Evolutionary conservation across 2,329 filamentous ascomycete species (phyloP), one percentile per base, ranked within the genome.

Genomic region (Aquanectria penicillioides): DNA sequence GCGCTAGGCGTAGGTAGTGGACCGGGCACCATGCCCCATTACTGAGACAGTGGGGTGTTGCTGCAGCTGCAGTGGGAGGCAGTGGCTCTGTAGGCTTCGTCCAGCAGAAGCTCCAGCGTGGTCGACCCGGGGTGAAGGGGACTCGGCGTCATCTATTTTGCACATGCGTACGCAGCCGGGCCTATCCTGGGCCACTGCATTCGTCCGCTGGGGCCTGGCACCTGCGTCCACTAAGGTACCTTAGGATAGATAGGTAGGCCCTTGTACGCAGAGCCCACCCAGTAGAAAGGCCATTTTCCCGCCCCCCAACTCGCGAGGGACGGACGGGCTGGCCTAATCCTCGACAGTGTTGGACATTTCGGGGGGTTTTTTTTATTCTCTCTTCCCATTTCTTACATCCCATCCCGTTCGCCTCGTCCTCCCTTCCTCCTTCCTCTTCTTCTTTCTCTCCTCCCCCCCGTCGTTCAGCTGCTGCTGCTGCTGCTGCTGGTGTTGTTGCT

Each of bases 151-250:
- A 46, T 62, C 31, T 23, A 37, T 49, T 15, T 44, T 20, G 28
- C n/a, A n/a, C n/a, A n/a, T 9, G 26, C 15, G 49, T 48, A 46
- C 61, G 29, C 28, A 62, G 52, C 60, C 64, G 56, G 66, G 56
- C 66, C 47, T 56, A 66, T 68, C 66, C 66, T 54, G 43, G 11
- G 47, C 57, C 51, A 55, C 52, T 64, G 51, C 59, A 57, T 53
- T 31, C 46, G 59, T 22, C 62, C 50, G 37, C 64, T 47, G 59
- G 54, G 59, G 43, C 62, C 66, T 66, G 65, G 57, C 66, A 64
- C 33, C 48, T 51, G 54, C 38, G 49, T 33, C 49, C 49, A 53
- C 49, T 53, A 37, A 37, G 44, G 49, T 23, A 53, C 41, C 20
- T 15, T 25, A 44, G 41, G 15, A 29, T 44, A 25, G 22, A 41